Conservation (phyloP, 495 filamentous ascomycete genomes). For the Darksidea phi region DNA sequence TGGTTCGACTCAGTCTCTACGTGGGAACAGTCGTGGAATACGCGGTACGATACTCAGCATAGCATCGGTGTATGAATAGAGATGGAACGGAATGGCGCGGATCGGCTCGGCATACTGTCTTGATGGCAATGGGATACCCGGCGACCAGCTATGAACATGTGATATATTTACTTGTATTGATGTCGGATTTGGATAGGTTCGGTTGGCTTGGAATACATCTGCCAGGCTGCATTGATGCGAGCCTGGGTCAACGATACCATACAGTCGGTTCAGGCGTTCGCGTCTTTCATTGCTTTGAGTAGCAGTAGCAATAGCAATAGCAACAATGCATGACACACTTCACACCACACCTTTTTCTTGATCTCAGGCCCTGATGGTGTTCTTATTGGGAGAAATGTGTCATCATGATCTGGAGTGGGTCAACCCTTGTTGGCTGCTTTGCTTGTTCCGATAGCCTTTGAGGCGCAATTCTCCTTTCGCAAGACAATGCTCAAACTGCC, state of each 20-base stretch:
- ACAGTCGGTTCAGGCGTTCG: not conserved
- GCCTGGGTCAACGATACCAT: not conserved
- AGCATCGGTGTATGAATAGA: not conserved
- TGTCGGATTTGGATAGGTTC: too few species aligned
- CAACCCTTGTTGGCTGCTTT: too few species aligned
- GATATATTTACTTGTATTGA: too few species aligned
- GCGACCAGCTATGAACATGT: too few species aligned
- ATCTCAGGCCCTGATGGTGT: too few species aligned
- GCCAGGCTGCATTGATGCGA: not conserved
- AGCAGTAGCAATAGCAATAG: constrained; percentile 8
- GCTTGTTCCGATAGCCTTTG: too few species aligned
- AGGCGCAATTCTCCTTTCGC: too few species aligned
- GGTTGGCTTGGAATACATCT: not conserved
- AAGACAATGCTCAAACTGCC: too few species aligned
- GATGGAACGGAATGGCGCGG: not conserved
- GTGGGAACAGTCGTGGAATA: not conserved
- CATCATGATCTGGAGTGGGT: too few species aligned
- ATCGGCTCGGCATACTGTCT: not conserved
- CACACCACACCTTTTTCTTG: not conserved
- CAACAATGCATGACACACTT: not conserved
- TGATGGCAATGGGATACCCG: too few species aligned
- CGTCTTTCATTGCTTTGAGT: not conserved
- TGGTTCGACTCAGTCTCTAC: not conserved
- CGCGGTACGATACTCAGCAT: not conserved
- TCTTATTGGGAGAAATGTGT: too few species aligned